Evolutionary conservation across 2,329 filamentous ascomycete species (phyloP), one percentile per base, ranked within the genome.

Genomic region (Camptophora hylomeconis): DNA sequence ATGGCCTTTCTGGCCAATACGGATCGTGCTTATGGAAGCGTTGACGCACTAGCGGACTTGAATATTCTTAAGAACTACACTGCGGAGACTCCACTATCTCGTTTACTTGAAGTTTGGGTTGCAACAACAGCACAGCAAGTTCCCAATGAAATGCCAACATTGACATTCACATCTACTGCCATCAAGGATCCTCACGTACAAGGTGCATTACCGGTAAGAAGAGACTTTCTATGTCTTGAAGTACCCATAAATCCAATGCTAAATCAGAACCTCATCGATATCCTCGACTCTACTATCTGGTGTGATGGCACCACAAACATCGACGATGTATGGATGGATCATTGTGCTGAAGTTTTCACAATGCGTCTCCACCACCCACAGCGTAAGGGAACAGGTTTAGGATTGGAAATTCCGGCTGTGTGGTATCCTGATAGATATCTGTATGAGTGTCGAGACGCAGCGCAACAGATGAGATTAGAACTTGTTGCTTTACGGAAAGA

Each of bases 351-450:
- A 15, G 55, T 75, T 12, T 50, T 76, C n/a, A 61, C 65, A 7
- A 56, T 75, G 45, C 58, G 45, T 39, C 39, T 54, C 23, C 54
- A 51, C 45, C 50, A 41, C 47, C 39, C 42, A 32, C 54, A 42
- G 10, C 43, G 59, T 17, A 50, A 50, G 17, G 51, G 39, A 18
- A 32, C 9, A 23, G 47, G 44, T 21, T 44, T 39, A 16, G 45
- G 19, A 17, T 40, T 66, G 14, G 54, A 60, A 16, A 49, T 74
- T 23, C 62, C 61, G 5, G 56, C 73, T 2, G 54, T 58, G 2
- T 62, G 72, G 42, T 72, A 70, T 38, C 59, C 67, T 4, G 72
- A 76, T 49, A 61, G 71, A 24, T 77, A 76, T 45, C 52, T 74
- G 24, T 56, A 65, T 26, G 53, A 58, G 36, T 68, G 65, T 34